Evolutionary conservation across 306 rosid species (phyloP).

Genomic region (Rosa persica): DNA sequence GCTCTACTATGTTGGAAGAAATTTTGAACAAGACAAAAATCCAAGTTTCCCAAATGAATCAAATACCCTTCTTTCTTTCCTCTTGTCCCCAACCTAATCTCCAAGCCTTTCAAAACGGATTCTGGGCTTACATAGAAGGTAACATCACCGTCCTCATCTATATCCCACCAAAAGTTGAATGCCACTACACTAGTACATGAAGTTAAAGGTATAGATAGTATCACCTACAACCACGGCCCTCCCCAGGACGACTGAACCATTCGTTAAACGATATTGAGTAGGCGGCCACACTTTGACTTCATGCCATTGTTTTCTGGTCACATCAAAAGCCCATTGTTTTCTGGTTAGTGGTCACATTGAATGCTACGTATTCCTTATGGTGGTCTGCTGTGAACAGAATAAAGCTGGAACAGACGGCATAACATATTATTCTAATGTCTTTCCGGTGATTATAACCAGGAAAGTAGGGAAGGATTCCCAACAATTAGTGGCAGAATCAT

Average conservation of each 20-base stretch:
- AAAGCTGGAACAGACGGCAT: background rate
- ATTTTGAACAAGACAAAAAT: background rate
- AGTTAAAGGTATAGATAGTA: background rate
- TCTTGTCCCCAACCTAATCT: background rate
- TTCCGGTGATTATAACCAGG: background rate
- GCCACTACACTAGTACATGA: background rate
- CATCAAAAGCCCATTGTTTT: background rate
- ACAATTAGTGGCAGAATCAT: background rate
- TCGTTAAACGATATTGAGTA: background rate
- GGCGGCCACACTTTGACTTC: background rate
- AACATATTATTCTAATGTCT: background rate
- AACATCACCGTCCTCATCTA: background rate
- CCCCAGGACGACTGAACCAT: background rate
- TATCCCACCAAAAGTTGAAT: background rate
- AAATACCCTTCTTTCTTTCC: background rate
- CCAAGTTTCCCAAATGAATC: background rate
- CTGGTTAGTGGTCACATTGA: background rate
- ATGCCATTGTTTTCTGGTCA: background rate
- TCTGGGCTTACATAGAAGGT: background rate
- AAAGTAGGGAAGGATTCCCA: background rate
- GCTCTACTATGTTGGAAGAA: background rate
- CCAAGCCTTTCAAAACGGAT: background rate
- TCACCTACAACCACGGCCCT: background rate
- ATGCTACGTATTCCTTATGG: background rate
- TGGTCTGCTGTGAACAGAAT: background rate